phyloP scores from a whole-genome alignment of 495 filamentous ascomycete genomes.

The Podospora australis region DNA sequence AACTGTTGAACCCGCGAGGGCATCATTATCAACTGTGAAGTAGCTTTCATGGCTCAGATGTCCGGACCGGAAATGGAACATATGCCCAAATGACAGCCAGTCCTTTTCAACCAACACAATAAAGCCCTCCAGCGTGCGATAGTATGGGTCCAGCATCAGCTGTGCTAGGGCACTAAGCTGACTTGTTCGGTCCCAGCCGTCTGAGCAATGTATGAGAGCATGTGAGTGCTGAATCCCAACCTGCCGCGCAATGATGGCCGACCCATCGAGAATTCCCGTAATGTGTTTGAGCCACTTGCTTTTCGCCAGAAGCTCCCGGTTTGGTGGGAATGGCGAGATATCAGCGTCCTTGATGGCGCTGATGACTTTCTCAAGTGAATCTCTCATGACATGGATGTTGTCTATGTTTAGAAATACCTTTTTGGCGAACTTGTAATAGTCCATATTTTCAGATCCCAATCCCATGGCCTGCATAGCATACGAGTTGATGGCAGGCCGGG shows the following conservation, averaged over 20 bases:
- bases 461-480: constrained; percentile 93
- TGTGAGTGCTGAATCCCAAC: constrained; percentile 90
- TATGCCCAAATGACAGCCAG: constrained; percentile 96
- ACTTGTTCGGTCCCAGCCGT: constrained; percentile 96
- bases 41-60: constrained; percentile 87
- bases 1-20: constrained; percentile 45
- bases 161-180: constrained; percentile 93
- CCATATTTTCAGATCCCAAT: constrained; percentile 95
- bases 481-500: constrained; percentile 90
- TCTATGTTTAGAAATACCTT: constrained; percentile 97
- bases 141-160: constrained; percentile 92
- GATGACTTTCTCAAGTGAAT: constrained; percentile 81
- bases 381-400: constrained; percentile 98
- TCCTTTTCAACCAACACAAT: constrained; percentile 95
- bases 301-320: constrained; percentile 69
- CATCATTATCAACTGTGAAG: constrained; percentile 80
- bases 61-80: constrained; percentile 87
- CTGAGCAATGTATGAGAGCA: constrained; percentile 94
- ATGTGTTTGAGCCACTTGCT: constrained; percentile 95
- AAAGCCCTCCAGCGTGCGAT: constrained; percentile 91
- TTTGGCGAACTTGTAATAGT: constrained; percentile 86
- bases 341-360: constrained; percentile 91
- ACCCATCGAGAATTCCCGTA: constrained; percentile 72
- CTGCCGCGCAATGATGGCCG: constrained; percentile 75
- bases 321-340: constrained; percentile 76